phyloP scores from a whole-genome alignment of 164 flowering plant genomes.

The Sedum album region DNA sequence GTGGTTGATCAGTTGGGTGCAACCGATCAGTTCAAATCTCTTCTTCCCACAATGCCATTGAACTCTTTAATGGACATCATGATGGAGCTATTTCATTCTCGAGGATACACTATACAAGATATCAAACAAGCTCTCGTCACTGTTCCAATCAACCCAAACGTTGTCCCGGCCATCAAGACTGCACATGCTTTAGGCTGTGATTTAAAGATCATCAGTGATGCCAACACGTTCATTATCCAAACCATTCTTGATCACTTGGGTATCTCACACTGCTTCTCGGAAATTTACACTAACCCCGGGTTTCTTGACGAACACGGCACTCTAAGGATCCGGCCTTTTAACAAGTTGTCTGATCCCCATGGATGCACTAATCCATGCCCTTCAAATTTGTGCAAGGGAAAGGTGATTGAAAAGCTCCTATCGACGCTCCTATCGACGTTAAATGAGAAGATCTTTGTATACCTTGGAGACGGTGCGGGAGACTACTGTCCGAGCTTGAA shows the following conservation, averaged over 20 bases:
- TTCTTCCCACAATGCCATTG: too few relatives aligned
- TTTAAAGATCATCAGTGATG: slow-evolving; percentile 75
- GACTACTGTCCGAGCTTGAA: slow-evolving; percentile 24
- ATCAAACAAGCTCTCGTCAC: background rate
- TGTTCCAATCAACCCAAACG: background rate
- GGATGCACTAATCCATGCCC: slow-evolving; percentile 64
- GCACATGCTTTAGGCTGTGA: slow-evolving; percentile 30
- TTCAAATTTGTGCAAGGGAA: slow-evolving; percentile 96
- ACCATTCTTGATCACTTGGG: slow-evolving; percentile 66
- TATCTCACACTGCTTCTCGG: slow-evolving; percentile 45
- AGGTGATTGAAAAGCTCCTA: slow-evolving; percentile 16
- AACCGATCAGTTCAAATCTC: too few relatives aligned
- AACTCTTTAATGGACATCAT: background rate
- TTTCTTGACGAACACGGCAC: slow-evolving; percentile 54
- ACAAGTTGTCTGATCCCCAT: slow-evolving; percentile 31
- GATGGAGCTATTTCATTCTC: background rate
- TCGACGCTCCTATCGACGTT: background rate
- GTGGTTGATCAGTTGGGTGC: background rate
- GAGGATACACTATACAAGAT: background rate
- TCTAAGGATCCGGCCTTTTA: slow-evolving; percentile 57
- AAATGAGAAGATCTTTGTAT: slow-evolving; percentile 14
- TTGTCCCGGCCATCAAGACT: background rate
- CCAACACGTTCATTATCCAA: slow-evolving; percentile 71
- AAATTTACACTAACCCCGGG: slow-evolving; percentile 76
- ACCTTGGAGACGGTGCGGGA: slow-evolving; percentile 25